These are phyloP conservation scores for Aspergillus ellipticus DNA, from an alignment of 495 filamentous ascomycete genomes.

Conservation along the genomic window DNA sequence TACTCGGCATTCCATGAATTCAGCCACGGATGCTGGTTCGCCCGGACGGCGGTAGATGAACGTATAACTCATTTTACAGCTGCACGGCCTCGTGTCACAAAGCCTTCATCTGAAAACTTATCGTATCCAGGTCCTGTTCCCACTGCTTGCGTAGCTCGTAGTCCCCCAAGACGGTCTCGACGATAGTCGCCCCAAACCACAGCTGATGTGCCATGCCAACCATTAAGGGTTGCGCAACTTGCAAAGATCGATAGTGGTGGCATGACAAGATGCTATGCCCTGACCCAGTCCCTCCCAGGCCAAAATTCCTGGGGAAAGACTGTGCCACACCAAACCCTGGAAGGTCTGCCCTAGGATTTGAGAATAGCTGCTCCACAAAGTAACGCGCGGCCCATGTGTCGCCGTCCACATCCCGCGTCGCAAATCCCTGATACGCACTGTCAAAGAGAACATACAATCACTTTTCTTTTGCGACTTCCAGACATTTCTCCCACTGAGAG, in stretches of 20 bases:
- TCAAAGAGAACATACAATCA: constrained; percentile 44
- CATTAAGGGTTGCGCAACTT: constrained; percentile 14
- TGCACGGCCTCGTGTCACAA: constrained; percentile 21
- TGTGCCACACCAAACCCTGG: constrained; percentile 30
- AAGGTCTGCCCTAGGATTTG: not conserved
- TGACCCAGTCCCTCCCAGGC: constrained; percentile 31
- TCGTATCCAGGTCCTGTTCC: constrained; percentile 31
- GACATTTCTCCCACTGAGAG: constrained; percentile 34
- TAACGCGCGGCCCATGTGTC: constrained; percentile 41
- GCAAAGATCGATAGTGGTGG: not conserved
- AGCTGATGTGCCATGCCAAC: constrained; percentile 22
- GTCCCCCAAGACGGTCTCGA: constrained; percentile 26
- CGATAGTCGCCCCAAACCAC: constrained; percentile 29
- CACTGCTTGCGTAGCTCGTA: constrained; percentile 22
- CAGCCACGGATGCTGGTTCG: constrained; percentile 2
- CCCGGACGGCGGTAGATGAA: constrained; percentile 23
- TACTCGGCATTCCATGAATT: too few species aligned
- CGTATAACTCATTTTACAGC: constrained; percentile 23
- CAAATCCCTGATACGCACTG: constrained; percentile 45
- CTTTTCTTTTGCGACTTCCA: constrained; percentile 15
- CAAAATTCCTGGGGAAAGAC: constrained; percentile 38
- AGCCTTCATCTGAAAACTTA: constrained; percentile 25
- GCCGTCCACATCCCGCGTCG: constrained; percentile 31
- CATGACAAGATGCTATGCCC: constrained; percentile 21
- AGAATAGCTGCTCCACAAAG: constrained; percentile 18